Conservation (phyloP, 352 stramenopile species). For the Phytophthora quininea region DNA sequence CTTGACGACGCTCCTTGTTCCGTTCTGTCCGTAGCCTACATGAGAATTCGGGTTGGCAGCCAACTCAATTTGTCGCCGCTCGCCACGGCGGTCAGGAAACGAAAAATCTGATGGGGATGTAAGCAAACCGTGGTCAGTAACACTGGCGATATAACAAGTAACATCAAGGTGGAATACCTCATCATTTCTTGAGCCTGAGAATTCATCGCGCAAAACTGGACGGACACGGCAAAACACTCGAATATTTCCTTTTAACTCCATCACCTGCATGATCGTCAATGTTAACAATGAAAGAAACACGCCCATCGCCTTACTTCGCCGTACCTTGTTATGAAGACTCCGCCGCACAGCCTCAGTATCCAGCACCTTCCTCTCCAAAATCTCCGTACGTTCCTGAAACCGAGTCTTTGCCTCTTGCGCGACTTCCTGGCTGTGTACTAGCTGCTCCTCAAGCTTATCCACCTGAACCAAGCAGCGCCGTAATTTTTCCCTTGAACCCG, state of each 20-base stretch:
- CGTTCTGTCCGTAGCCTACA: slow-evolving; percentile 74
- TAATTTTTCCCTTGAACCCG: slow-evolving; percentile 41
- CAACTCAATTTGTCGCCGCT: slow-evolving; percentile 78
- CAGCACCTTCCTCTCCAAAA: slow-evolving; percentile 60
- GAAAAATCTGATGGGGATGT: slow-evolving; percentile 56
- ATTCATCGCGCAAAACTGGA: slow-evolving; percentile 84
- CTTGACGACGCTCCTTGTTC: slow-evolving; percentile 60
- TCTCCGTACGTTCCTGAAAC: slow-evolving; percentile 39
- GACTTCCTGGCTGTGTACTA: slow-evolving; percentile 37
- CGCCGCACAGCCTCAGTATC: slow-evolving; percentile 74
- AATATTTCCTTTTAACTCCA: slow-evolving; percentile 97
- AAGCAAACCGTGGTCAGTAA: background rate
- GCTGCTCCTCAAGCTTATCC: slow-evolving; percentile 42
- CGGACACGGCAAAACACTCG: slow-evolving; percentile 95
- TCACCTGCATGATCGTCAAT: slow-evolving; percentile 65
- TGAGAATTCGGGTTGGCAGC: slow-evolving; percentile 66
- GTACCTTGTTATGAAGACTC: slow-evolving; percentile 87
- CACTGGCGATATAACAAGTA: slow-evolving; percentile 1
- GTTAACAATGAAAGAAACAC: background rate
- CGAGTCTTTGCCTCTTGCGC: slow-evolving; percentile 26
- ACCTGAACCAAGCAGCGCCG: slow-evolving; percentile 32
- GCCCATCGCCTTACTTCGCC: background rate
- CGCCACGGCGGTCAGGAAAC: slow-evolving; percentile 73
- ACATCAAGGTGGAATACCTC: slow-evolving; percentile 33
- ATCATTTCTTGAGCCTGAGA: slow-evolving; percentile 38